Base-by-base conservation (phyloP, 2,329 filamentous ascomycete species). In the Aspergillus luchuensis region DNA sequence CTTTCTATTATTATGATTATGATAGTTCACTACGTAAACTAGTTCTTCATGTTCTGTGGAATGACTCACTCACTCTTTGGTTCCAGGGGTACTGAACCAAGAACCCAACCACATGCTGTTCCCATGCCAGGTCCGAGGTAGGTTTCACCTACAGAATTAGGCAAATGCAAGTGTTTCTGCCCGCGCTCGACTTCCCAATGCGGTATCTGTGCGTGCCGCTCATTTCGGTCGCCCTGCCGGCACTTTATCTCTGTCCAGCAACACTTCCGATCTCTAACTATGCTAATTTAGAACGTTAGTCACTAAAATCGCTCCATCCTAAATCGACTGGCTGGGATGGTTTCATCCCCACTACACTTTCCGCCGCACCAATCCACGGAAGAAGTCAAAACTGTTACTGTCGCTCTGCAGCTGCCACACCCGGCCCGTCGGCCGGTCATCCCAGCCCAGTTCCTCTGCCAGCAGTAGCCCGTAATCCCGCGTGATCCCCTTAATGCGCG, bases 341-440 rank as follows among this genome's bases (percentile, higher is more conserved):
- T 11, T 10, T 30, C 28, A 6, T 3, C 25, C 28, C 23, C 54
- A 59, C 70, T 71, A 92, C 2, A 88, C 76, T 81, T 96, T 98
- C 70, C 89, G 85, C 80, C 87, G 91, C 19, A 99, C 80, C 69
- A 99, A 72, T 0, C 95, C 95, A 72, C 86, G 91, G 79, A 97
- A 96, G 75, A 97, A 99, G 78, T 99, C 95, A 80, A 99, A 99
- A 75, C 93, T 97, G 72, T 99, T 99, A 74, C 93, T 92, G 76
- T 99, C 95, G 75, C 92, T 97, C 81, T 97, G 93, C 77, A 99
- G 78, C 68, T 89, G 87, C 85, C 90, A 94, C 53, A 89, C 81
- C 76, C 85, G 90, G 0, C 94, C 93, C 0, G 91, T 97, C 2
- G 83, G 80, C 56, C 88, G 81, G 64, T 92, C 91, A 60, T 89